Evolutionary conservation across 768 basidiomycete genomes (phyloP).

Genomic region (Trametes coccinea): DNA sequence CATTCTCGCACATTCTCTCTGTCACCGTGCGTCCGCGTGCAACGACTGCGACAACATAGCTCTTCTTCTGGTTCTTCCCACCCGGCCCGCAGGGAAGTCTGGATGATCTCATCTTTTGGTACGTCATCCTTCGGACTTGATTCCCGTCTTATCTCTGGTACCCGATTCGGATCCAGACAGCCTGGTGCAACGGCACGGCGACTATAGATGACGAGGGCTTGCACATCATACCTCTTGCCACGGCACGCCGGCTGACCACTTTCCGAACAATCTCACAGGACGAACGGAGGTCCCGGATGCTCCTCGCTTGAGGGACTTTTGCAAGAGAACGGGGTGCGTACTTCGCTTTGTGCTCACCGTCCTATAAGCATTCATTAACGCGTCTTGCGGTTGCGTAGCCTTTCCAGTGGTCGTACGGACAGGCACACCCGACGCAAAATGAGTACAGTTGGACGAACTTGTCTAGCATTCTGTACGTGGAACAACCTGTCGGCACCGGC

Average conservation of each 20-base stretch:
- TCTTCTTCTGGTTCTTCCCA: constrained; percentile 87
- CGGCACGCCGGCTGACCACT: neutral
- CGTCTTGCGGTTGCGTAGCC: constrained; percentile 44
- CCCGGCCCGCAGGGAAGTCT: constrained; percentile 69
- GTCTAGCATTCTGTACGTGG: constrained; percentile 71
- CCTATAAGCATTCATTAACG: too few species aligned
- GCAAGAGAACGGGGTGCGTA: constrained; percentile 71
- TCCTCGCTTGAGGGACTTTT: constrained; percentile 71
- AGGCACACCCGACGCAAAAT: constrained; percentile 63
- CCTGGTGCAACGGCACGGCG: too few species aligned
- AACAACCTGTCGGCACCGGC: constrained; percentile 80
- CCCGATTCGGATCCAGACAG: too few species aligned
- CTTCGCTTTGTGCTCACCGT: too few species aligned
- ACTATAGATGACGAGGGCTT: too few species aligned
- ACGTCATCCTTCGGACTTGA: too few species aligned
- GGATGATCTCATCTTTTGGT: constrained; percentile 57
- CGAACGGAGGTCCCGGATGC: constrained; percentile 80
- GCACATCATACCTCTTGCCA: too few species aligned
- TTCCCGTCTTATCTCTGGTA: too few species aligned
- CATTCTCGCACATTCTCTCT: neutral
- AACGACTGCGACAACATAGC: constrained; percentile 36
- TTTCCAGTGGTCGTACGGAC: constrained; percentile 63
- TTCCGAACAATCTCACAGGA: constrained; percentile 43
- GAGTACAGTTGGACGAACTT: constrained; percentile 80
- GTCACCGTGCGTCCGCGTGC: neutral